A percentile compares a stretch with the other conserved stretches of the same genome.
Conservation (phyloP, 2,329 filamentous ascomycete species). For the Phialophora expanda region DNA sequence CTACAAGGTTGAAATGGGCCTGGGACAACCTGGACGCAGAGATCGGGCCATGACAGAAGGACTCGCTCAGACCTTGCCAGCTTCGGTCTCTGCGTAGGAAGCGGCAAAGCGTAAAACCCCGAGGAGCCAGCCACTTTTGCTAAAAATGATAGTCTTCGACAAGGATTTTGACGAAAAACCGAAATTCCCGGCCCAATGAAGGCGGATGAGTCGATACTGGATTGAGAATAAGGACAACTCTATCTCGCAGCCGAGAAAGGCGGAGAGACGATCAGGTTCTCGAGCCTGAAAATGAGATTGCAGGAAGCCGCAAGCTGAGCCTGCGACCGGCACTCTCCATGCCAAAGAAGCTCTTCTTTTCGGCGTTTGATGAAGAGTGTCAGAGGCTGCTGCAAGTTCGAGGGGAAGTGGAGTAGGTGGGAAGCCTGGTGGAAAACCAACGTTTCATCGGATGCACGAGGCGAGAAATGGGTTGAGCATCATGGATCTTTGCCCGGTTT, state of each 20-base stretch:
- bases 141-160: constrained; percentile 25
- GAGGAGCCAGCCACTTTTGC: constrained; percentile 18
- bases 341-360: constrained; percentile 8
- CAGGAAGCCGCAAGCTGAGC: constrained; percentile 21
- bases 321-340: constrained; percentile 14
- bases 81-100: constrained; percentile 11
- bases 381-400: constrained; percentile 31
- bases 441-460: constrained; percentile 24
- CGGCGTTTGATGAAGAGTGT: constrained; percentile 27
- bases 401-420: constrained; percentile 28
- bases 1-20: constrained; percentile 30
- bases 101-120: constrained; percentile 28
- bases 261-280: constrained; percentile 27
- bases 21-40: constrained; percentile 22
- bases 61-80: constrained; percentile 9
- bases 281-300: constrained; percentile 28
- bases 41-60: constrained; percentile 24
- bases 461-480: not conserved
- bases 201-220: constrained; percentile 5
- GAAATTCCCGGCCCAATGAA: constrained; percentile 18
- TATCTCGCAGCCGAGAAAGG: constrained; percentile 24
- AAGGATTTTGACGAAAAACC: constrained; percentile 25
- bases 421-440: constrained; percentile 23
- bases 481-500: constrained; percentile 4
- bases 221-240: constrained; percentile 19